Base-by-base conservation (phyloP, 2,329 filamentous ascomycete species). In the Fusarium hainanense region DNA sequence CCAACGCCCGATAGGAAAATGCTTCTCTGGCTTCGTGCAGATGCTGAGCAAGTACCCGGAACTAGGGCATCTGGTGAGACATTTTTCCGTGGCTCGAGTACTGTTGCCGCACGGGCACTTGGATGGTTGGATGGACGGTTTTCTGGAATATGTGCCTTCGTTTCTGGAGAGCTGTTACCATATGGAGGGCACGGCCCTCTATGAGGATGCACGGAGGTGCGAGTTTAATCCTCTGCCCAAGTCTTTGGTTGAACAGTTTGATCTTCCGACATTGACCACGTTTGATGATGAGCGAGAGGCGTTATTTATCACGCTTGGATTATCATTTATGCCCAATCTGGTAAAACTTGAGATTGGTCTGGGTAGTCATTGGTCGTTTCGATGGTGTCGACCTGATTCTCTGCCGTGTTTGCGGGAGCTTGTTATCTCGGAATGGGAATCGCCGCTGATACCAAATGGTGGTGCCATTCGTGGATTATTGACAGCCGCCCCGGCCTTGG, bases 401-500 rank as follows among this genome's bases (percentile, higher is more conserved):
- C 6, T 61, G 13, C 20, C 8, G 1, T 42, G 16, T 30, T 8
- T 60, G 7, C 21, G 12, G 3, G 4, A 54, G 3, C 44, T 62
- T 0, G 25, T 4, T 9, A 37, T 52, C 9, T 43, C 8, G 10
- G 4, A n/a, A 13, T 9, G 32, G 23, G 3, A 13, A 8, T 6
- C 13, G 6, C 2, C 2, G 9, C 4, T 7, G 14, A 9, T 3
- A 11, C 4, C 4, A 20, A 6, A 32, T 5, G 11, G 16, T 4
- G 7, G 3, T 4, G 2, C n/a, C 27, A 34, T 18, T 10, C 2
- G 11, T 10, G 43, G 30, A 1, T 12, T 62, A 6, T 20, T 62
- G 10, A 12, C 2, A 12, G 44, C 58, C 18, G 40, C 58, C 0
- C 46, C 58, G 0, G 6, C 0, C 0, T 32, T 62, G 11, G 30